Conservation (phyloP, 2,329 filamentous ascomycete species). For the Aspergillus ochraceus region DNA sequence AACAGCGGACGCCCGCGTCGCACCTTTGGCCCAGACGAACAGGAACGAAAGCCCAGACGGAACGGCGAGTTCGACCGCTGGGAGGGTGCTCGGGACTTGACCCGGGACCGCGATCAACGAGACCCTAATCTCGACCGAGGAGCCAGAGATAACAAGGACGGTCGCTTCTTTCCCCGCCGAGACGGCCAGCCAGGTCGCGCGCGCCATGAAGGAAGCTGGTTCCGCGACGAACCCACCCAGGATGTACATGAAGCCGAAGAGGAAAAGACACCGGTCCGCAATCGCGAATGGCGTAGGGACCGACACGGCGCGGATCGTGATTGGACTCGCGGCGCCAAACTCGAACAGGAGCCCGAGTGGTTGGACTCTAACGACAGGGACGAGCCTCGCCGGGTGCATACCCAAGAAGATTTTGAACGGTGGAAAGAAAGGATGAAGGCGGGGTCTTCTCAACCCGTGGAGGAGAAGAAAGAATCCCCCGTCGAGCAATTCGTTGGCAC, state of each 20-base stretch:
- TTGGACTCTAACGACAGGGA: slow-evolving; percentile 70
- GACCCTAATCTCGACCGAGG: slow-evolving; percentile 49
- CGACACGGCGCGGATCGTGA: slow-evolving; percentile 52
- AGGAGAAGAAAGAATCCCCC: slow-evolving; percentile 46
- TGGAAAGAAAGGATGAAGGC: slow-evolving; percentile 93
- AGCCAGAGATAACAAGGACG: slow-evolving; percentile 53
- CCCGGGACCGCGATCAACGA: slow-evolving; percentile 59
- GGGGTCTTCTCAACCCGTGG: slow-evolving; percentile 46
- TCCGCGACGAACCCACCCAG: slow-evolving; percentile 56
- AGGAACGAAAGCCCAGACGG: slow-evolving; percentile 40
- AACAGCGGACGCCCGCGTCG: slow-evolving; percentile 40
- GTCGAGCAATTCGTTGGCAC: slow-evolving; percentile 21
- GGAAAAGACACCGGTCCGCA: slow-evolving; percentile 51
- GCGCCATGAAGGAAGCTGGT: slow-evolving; percentile 73
- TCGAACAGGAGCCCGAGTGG: slow-evolving; percentile 88
- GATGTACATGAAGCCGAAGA: slow-evolving; percentile 43
- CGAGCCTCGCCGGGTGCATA: slow-evolving; percentile 70
- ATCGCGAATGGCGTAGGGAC: slow-evolving; percentile 64
- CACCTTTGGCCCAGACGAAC: slow-evolving; percentile 42
- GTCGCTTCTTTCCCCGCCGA: slow-evolving; percentile 56
- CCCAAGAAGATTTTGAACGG: slow-evolving; percentile 87
- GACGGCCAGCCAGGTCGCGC: slow-evolving; percentile 63
- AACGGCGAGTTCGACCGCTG: slow-evolving; percentile 46
- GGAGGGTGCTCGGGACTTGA: slow-evolving; percentile 40
- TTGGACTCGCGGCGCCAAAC: slow-evolving; percentile 53